Base-by-base conservation (phyloP, 768 basidiomycete species). In the Leccinum broughii region DNA sequence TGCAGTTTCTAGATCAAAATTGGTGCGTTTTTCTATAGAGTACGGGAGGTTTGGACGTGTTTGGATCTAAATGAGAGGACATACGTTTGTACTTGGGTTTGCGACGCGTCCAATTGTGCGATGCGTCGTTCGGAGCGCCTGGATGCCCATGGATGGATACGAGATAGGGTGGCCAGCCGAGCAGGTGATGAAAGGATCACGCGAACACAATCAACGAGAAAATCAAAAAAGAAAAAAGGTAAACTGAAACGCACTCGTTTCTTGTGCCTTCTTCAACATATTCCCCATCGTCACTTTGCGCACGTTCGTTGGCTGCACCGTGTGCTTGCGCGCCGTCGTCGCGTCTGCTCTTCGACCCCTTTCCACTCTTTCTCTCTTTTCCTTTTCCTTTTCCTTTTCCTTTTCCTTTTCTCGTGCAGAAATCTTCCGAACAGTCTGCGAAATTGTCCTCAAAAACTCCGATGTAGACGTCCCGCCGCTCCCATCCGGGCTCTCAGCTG, bases 231-330 rank as follows among this genome's bases (percentile, higher is more conserved):
- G 26, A 13, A 39, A 20, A 8, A 39, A 41, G n/a, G 41, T 10
- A 5, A 24, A 54, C 15, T 35, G 17, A 20, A 3, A 72, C 70
- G 56, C 48, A 71, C 71, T 37, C 32, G 54, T 2, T 1, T n/a
- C 64, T 48, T 73, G 73, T 14, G 64, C 68, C 9, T 34, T 9
- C 51, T 15, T 57, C 2, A 73, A 35, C 20, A 73, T 49, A 22
- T 30, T 58, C 24, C 37, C 51, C 7, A 50, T 64, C 22, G 62
- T 56, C 32, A 66, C 70, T 20, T 32, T 62, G 51, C 10, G 49
- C 46, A 63, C 14, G 22, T 62, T 56, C 22, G 26, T 67, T 3
- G 32, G 53, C 10, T 30, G 59, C 4, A 37, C 14, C 32, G 64
- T 60, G 6, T 22, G 58, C 51, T 69, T 70, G 37, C 62, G 67